Evolutionary conservation across 495 filamentous ascomycete genomes (phyloP), one percentile per base, ranked within the genome.

Genomic region (Entonaema liquescens): DNA sequence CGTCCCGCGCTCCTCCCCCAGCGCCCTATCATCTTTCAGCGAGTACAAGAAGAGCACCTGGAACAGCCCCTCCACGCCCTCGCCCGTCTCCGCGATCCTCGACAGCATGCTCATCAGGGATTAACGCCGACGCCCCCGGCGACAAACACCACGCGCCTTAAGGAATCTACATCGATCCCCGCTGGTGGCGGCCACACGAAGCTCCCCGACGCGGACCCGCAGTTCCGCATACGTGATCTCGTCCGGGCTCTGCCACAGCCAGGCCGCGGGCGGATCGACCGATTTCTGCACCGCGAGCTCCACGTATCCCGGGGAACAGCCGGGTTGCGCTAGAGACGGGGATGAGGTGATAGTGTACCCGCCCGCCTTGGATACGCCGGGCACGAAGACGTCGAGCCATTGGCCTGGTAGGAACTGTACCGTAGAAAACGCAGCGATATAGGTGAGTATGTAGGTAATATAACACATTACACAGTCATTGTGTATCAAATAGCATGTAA

Each of bases 121-220:
- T 97, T 97, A 47, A 97, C 90, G 1, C 93, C 93, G 25, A 97
- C 89, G 0, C 93, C 93, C 4, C 93, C 93, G 1, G 93, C 93
- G 50, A 96, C 82, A 40, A 97, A 88, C 0, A 95, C 85, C 1
- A 89, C 83, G 58, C 85, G 88, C 12, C 82, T 80, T 9, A 92
- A 75, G 23, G 68, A 17, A 5, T 67, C 28, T 3, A 66, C 61
- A 35, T 85, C 71, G 9, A 87, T 64, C 0, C 78, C 77, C 1
- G 81, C 78, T 0, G 90, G 88, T 0, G 90, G 88, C 5, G 93
- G 93, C 86, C 88, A 97, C 7, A 89, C 83, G 72, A 97, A 97
- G 68, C 87, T 88, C 93, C 2, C 93, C 93, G 2, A 94, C 89
- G 33, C 92, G 86, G 47, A 97, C 87, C 5, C 77, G 74, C 28